Evolutionary conservation across 495 filamentous ascomycete genomes (phyloP), one percentile per base, ranked within the genome.

Genomic region (Aspergillus heteromorphus): DNA sequence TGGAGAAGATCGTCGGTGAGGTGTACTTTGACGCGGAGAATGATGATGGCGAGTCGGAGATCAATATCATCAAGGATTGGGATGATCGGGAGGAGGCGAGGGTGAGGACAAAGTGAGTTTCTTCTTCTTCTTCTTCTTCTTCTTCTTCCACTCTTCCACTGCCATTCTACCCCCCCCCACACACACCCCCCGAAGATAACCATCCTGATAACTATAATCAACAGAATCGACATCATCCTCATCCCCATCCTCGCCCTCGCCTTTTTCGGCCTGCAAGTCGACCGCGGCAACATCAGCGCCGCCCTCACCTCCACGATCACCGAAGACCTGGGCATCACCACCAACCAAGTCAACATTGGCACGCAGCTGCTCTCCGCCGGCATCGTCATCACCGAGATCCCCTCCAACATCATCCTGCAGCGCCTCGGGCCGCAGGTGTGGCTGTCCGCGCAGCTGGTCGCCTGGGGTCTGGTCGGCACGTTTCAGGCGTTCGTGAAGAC

Each of bases 201-300:
- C n/a, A n/a, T n/a, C n/a, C n/a, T n/a, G n/a, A n/a, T n/a, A n/a
- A n/a, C n/a, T n/a, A n/a, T 48, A 42, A 41, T 18, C 18, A 25
- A 45, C 1, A 27, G 79, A 49, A 48, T 80, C 31, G 81, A 83
- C 55, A 58, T 77, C 3, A 75, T 79, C 51, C 51, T 79, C 6
- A 59, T 83, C n/a, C 79, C 80, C 0, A 65, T 78, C 18, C 67
- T 83, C 9, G 74, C 74, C 5, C 57, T 84, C 11, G 79, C 77
- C 6, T 81, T 87, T 53, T 85, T 86, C 59, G 64, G 77, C n/a
- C 56, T 83, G 6, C 80, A 83, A 45, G 64, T 83, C 40, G 81
- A 83, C 53, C 69, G 79, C 6, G 75, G 73, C 2, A 80, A 80
- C 45, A 78, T 80, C 59, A 73, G 74, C 53, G 75, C 66, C 34